These are phyloP conservation scores for Ophiocordyceps camponoti-rufipedis DNA, from an alignment of 2,329 filamentous ascomycete genomes.

Conservation along the genomic window DNA sequence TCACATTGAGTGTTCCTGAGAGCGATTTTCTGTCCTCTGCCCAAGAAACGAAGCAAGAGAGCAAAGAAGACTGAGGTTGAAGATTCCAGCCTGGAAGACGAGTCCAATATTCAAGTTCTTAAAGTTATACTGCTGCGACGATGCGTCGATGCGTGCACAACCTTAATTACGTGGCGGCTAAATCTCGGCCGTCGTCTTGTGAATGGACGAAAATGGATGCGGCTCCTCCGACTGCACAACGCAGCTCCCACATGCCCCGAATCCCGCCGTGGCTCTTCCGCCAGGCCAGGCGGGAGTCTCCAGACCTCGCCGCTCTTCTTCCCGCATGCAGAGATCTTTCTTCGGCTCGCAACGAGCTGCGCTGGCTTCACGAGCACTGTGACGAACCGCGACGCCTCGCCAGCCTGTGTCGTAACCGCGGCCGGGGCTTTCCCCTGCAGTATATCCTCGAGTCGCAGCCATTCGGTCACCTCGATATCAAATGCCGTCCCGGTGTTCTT, in stretches of 20 bases:
- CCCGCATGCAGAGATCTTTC: constrained; percentile 41
- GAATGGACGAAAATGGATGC: background rate
- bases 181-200: background rate
- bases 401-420: constrained; percentile 28
- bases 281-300: constrained; percentile 32
- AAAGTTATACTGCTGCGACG: background rate
- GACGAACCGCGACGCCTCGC: constrained; percentile 14
- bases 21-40: too few species aligned
- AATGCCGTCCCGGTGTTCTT: constrained; percentile 59
- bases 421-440: constrained; percentile 59
- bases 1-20: too few species aligned
- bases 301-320: constrained; percentile 41
- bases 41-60: background rate
- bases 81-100: too few species aligned
- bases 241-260: constrained; percentile 35
- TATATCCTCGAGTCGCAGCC: constrained; percentile 80
- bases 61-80: background rate
- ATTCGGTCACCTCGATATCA: constrained; percentile 68
- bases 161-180: background rate
- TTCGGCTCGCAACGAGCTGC: constrained; percentile 50
- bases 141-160: background rate
- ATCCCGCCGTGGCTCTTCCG: constrained; percentile 38
- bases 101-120: background rate
- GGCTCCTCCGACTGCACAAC: background rate
- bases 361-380: constrained; percentile 52